A percentile compares a stretch with the other conserved stretches of the same genome.
These are phyloP conservation scores for Phytophthora hybrid DNA, from an alignment of 352 stramenopile species.

Conservation along the genomic window DNA sequence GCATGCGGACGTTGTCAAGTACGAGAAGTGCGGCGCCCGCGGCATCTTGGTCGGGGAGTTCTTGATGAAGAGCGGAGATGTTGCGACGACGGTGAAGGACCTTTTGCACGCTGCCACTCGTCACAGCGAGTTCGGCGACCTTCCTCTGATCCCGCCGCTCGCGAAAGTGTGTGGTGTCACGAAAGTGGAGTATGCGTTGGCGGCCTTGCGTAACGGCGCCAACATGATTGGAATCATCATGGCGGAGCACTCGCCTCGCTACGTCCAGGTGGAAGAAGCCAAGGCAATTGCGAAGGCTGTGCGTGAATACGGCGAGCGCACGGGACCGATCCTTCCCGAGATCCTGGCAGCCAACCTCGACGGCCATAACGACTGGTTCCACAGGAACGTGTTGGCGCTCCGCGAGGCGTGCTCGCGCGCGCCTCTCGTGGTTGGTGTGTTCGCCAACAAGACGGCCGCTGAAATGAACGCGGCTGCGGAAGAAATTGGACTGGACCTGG, in stretches of 20 bases:
- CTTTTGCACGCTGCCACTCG: constrained; percentile 53
- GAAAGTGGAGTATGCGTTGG: constrained; percentile 92
- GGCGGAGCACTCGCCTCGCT: constrained; percentile 92
- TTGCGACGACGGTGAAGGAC: constrained; percentile 86
- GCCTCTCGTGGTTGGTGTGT: constrained; percentile 95
- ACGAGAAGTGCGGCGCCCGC: constrained; percentile 90
- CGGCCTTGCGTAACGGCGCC: constrained; percentile 91
- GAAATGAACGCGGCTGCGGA: constrained; percentile 92
- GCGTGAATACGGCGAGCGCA: constrained; percentile 94
- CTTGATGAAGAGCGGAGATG: constrained; percentile 96
- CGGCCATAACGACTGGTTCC: constrained; percentile 79
- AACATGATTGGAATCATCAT: constrained; percentile 99
- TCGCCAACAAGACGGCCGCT: constrained; percentile 95
- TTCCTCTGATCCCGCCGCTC: constrained; percentile 55
- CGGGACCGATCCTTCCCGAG: constrained; percentile 61
- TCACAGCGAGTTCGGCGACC: constrained; percentile 41
- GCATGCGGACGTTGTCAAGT: constrained; percentile 92
- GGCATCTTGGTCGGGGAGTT: constrained; percentile 97
- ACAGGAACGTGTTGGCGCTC: constrained; percentile 72
- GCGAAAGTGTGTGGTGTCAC: constrained; percentile 97
- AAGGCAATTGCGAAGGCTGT: constrained; percentile 93
- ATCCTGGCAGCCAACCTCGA: constrained; percentile 47
- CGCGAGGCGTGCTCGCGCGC: constrained; percentile 74
- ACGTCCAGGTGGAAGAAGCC: constrained; percentile 83
- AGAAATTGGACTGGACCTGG: constrained; percentile 95